Evolutionary conservation across 352 stramenopile species (phyloP), one percentile per base, ranked within the genome.

Genomic region (Saprolegnia diclina): DNA sequence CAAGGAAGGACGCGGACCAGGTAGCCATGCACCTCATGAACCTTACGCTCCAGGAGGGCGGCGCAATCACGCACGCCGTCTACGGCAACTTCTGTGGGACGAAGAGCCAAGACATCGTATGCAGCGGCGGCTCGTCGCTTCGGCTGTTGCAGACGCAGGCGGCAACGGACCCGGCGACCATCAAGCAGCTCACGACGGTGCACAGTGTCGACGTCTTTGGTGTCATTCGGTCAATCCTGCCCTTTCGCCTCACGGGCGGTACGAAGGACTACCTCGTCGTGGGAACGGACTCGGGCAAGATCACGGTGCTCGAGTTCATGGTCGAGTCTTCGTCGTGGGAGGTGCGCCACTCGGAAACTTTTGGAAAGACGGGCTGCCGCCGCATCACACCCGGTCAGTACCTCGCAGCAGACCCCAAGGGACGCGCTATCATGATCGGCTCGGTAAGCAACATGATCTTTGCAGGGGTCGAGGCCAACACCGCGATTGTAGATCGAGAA

Each of bases 371-470:
- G 0, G 97, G 96, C 21, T 98, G 93, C 72, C 88, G 97, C 59
- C 90, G 97, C 32, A 97, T 98, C 68, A 98, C 97, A 18, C 97
- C 97, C 0, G 97, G 97, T 0, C 95, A 99, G 78, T 99, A 99
- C 79, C 61, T 99, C 32, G 95, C 96, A 0, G 85, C 82, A 9
- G 97, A 99, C 76, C 97, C 97, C 1, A 98, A 98, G 71, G 97
- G 97, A 35, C 91, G 97, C 21, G 96, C 97, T 21, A 84, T 99
- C 21, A 97, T 99, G 83, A 87, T 99, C 46, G 87, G 85, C 64
- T 89, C 85, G 21, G 77, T 56, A 72, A 35, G 29, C 29, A 35
- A 35, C 29, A 35, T 35, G 29, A 2, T 35, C 5, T 2, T 35
- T 55, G 22, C 22, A 26, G 2, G 2, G 22, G 21, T 26, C 22